Conservation (phyloP, 2,329 filamentous ascomycete species). For the Fusarium devonianum region DNA sequence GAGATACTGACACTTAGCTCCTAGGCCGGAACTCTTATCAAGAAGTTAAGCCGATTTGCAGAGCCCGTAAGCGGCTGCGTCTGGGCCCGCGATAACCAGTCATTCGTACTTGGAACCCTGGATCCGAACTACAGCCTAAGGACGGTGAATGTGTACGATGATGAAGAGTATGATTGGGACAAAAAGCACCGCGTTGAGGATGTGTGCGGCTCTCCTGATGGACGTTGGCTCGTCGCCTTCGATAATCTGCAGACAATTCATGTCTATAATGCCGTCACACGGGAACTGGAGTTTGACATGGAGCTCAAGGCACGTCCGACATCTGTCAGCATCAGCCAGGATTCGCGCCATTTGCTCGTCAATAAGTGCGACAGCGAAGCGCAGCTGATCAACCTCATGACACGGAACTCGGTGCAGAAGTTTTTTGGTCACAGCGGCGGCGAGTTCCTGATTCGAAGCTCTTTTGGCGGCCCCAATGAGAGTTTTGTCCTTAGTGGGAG, state of each 20-base stretch:
- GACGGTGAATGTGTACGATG: slow-evolving; percentile 72
- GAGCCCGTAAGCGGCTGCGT: slow-evolving; percentile 88
- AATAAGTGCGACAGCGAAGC: slow-evolving; percentile 82
- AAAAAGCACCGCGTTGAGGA: slow-evolving; percentile 81
- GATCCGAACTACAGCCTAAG: slow-evolving; percentile 72
- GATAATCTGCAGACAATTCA: slow-evolving; percentile 74
- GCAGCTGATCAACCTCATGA: slow-evolving; percentile 78
- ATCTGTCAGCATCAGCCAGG: slow-evolving; percentile 80
- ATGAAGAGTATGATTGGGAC: slow-evolving; percentile 70
- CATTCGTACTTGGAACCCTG: slow-evolving; percentile 81
- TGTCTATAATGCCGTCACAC: slow-evolving; percentile 81
- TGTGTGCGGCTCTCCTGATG: slow-evolving; percentile 82
- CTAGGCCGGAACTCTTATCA: slow-evolving; percentile 69
- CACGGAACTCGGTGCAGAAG: slow-evolving; percentile 73
- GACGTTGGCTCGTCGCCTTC: slow-evolving; percentile 79
- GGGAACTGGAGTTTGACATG: slow-evolving; percentile 78
- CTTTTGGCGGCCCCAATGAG: slow-evolving; percentile 89
- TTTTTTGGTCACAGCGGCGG: slow-evolving; percentile 80
- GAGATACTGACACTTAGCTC: slow-evolving; percentile 29
- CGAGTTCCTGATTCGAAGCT: slow-evolving; percentile 79
- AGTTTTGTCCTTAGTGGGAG: slow-evolving; percentile 92
- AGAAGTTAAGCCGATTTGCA: slow-evolving; percentile 73
- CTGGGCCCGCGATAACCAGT: slow-evolving; percentile 82
- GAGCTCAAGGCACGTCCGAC: slow-evolving; percentile 71
- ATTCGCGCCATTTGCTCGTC: slow-evolving; percentile 82